Percentiles rank a stretch among this genome's conserved stretches.
Conservation (phyloP, 768 basidiomycete genomes). For the Kwoniella shandongensis region DNA sequence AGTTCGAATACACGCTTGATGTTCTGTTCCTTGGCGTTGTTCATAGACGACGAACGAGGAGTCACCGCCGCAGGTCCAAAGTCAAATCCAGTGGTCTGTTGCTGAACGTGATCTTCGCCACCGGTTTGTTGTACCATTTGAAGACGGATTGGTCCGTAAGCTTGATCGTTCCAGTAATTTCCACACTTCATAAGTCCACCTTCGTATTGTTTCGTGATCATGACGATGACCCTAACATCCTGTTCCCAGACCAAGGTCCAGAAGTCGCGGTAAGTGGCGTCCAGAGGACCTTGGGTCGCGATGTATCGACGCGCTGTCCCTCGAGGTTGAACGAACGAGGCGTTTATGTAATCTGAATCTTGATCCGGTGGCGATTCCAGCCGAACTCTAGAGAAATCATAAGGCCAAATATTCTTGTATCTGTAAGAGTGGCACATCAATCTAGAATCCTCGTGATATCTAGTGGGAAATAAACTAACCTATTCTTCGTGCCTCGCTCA, state of each 20-base stretch:
- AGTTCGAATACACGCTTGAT: constrained; percentile 64
- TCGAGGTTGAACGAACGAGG: constrained; percentile 84
- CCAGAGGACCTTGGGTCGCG: constrained; percentile 91
- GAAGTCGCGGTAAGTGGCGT: constrained; percentile 85
- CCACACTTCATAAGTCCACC: constrained; percentile 87
- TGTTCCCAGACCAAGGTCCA: constrained; percentile 98
- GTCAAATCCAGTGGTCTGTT: constrained; percentile 56
- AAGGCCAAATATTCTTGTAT: constrained; percentile 97
- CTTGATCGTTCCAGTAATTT: constrained; percentile 69
- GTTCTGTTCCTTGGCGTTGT: constrained; percentile 31
- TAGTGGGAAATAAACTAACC: constrained; percentile 57
- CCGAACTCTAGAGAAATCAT: constrained; percentile 83
- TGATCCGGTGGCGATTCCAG: constrained; percentile 59
- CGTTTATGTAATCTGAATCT: constrained; percentile 89
- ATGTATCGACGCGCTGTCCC: constrained; percentile 82
- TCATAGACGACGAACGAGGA: constrained; percentile 10
- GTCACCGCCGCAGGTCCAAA: constrained; percentile 50
- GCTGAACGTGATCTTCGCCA: constrained; percentile 53
- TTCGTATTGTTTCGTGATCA: constrained; percentile 90
- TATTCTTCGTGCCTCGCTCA: constrained; percentile 90
- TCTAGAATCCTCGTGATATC: background rate
- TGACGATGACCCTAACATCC: constrained; percentile 89
- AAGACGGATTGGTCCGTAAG: constrained; percentile 71
- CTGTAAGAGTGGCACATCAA: constrained; percentile 54
- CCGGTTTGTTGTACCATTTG: constrained; percentile 60